Base-by-base conservation (phyloP, 257 asterid species). In the Prunella vulgaris region DNA sequence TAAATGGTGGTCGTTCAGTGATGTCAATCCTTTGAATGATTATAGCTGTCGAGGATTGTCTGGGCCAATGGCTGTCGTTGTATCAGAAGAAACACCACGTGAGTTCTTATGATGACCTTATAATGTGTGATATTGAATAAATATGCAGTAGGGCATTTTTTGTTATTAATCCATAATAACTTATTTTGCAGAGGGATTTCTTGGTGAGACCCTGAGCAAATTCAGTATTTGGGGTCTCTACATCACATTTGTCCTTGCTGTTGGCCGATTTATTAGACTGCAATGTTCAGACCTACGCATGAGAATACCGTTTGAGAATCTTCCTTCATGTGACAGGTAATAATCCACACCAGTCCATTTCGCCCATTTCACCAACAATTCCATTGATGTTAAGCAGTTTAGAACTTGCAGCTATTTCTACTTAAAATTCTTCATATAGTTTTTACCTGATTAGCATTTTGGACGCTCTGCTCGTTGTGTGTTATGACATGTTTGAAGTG, bases 81-180 rank as follows among this genome's bases (percentile, higher is more conserved):
- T 94, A 69, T 90, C 99, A 10, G 99, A 94, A 84, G 99, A 94
- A 86, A 94, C 97, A 33, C 99, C 97, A 3, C 99, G 97, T 94
- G 80, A 90, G 99, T 35, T 35, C 42, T 7, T 79, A 65, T 25
- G 5, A 64, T 59, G 10, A 53, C 5, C 53, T 4, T 46, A 24
- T 57, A 35, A 27, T 21, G 22, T 27, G 14, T 37, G 33, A 24
- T 33, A 10, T 40, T 52, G 40, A 60, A 37, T 3, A 60, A 6
- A 21, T 12, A 52, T 54, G 9, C 20, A 53, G 51, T 59, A 22
- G 27, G 60, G 35, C 15, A 62, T 15, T 21, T 32, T 49, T 20
- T 30, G 35, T 53, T 78, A 65, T 17, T 77, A 67, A 59, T 69
- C 40, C 25, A n/a, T 64, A 10, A 22, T 63, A 13, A 56, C 9